Evolutionary conservation across 192 early-diverging fungal species (phyloP).

Genomic region (Backusella mclennaniae): DNA sequence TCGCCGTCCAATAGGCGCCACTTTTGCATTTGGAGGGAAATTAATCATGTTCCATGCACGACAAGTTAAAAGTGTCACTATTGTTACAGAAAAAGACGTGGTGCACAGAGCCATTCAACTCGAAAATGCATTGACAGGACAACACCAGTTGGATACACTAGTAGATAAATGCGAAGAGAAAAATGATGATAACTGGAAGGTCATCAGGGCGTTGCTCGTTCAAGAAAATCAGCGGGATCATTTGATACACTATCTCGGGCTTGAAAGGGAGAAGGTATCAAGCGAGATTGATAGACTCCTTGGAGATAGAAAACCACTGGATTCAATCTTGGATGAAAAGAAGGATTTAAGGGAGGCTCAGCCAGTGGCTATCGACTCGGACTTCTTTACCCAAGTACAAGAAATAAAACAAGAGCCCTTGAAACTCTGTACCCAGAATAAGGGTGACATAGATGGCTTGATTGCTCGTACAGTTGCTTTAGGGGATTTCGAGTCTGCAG

Average conservation of each 20-base stretch:
- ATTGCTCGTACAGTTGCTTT: constrained; percentile 82
- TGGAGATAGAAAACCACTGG: neutral
- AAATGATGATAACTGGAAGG: neutral
- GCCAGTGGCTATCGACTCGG: constrained; percentile 20
- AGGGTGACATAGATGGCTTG: constrained; percentile 65
- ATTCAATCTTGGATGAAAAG: constrained; percentile 5
- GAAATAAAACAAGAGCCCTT: neutral
- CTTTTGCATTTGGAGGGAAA: constrained; percentile 88
- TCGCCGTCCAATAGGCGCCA: constrained; percentile 75
- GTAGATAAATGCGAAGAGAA: neutral
- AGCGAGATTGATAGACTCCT: constrained; percentile 24
- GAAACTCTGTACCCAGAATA: neutral
- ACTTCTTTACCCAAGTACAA: constrained; percentile 36
- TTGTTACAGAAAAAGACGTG: constrained; percentile 20
- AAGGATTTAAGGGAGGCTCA: constrained; percentile 15
- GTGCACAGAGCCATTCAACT: neutral
- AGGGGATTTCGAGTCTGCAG: constrained; percentile 90
- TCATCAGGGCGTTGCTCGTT: neutral
- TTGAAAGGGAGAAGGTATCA: constrained; percentile 64
- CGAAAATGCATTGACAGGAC: neutral
- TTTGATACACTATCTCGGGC: constrained; percentile 54
- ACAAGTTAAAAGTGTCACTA: constrained; percentile 21
- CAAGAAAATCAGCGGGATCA: neutral
- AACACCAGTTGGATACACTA: neutral
- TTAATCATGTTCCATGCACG: constrained; percentile 66